Base-by-base conservation (phyloP, 495 filamentous ascomycete genomes). In the Hyaloscypha bicolor region DNA sequence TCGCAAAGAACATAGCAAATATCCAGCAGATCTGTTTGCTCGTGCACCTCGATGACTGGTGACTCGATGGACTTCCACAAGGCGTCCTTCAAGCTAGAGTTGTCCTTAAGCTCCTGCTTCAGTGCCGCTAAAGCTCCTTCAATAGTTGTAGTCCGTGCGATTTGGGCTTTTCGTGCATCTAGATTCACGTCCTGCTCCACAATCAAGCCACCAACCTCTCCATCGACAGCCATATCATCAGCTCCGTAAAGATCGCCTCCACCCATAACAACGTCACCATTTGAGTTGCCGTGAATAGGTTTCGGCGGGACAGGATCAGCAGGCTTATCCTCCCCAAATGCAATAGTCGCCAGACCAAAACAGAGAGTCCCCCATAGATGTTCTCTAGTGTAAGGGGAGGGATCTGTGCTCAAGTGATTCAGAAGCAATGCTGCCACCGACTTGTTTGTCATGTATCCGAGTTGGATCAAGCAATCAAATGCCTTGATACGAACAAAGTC, bases 401-500 rank as follows among this genome's bases (percentile, higher is more conserved):
- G 84, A 75, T 97, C 94, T 6, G 85, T 87, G 29, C 86, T 90
- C 73, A 96, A 79, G 31, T 85, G 82, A 60, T 85, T 85, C 14
- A 97, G 81, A 56, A 97, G 85, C 74, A 91, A 90, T 62, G 81
- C 81, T 48, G 93, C 71, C 30, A 97, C 81, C 2, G 82, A 77
- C 11, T 85, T 78, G 60, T 85, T 85, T 33, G 84, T 80, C 39
- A 93, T 80, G 55, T 91, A 79, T 42, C 93, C 93, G 21, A 96
- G 83, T 55, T 94, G 89, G 45, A 94, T 83, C 1, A 98, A 83
- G 62, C 87, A 91, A 59, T 90, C 84, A 72, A 96, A 97, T 2
- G 93, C 93, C 68, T 90, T 88, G 45, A 96, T 77, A 2, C 95
- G 91, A 31, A 98, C 87, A 16, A 87, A 80, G 62, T 97, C 93